Evolutionary conservation across 2,329 filamentous ascomycete species (phyloP), one percentile per base, ranked within the genome.

Genomic region (Aspergillus sp.): DNA sequence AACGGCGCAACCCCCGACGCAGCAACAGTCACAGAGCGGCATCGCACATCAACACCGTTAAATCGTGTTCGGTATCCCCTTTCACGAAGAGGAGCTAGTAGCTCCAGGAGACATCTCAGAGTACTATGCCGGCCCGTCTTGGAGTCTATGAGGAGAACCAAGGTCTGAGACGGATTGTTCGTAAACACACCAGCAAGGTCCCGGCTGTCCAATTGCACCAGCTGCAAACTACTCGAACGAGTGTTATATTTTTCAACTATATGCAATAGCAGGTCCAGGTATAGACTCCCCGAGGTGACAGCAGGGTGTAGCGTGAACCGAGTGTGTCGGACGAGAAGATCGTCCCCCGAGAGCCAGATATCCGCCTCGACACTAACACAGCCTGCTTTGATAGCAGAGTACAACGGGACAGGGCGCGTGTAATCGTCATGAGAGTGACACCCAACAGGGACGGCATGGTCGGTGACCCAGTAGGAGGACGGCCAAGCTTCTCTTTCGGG

Each of bases 381-480:
- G 7, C 87, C 86, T 5, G 83, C 82, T 7, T 78, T 73, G 1
- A 89, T 73, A 23, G 89, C 89, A 11, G 86, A 85, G 68, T 85
- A 88, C 3, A 92, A 79, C 0, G 89, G 88, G 0, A 84, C 79
- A 19, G 80, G 79, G 53, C 87, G 84, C 86, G 86, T 89, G 74
- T 91, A 91, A 72, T 91, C 89, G 68, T 91, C 91, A 71, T 91
- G 88, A 1, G 85, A 89, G 72, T 90, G 88, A 64, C 87, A 89
- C 1, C 80, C 77, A 31, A 88, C 81, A 1, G 87, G 85, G 2
- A 79, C 71, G 19, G 86, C 77, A 49, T 74, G 77, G 51, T 75
- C 74, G 1, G 57, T 64, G 55, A 55, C 58, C 54, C 41, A 62
- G 48, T 57, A 56, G 6, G 62, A 57, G 62, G 56, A 61, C 30